Conservation (phyloP, 2,329 filamentous ascomycete genomes). For the Fusarium succisae region DNA sequence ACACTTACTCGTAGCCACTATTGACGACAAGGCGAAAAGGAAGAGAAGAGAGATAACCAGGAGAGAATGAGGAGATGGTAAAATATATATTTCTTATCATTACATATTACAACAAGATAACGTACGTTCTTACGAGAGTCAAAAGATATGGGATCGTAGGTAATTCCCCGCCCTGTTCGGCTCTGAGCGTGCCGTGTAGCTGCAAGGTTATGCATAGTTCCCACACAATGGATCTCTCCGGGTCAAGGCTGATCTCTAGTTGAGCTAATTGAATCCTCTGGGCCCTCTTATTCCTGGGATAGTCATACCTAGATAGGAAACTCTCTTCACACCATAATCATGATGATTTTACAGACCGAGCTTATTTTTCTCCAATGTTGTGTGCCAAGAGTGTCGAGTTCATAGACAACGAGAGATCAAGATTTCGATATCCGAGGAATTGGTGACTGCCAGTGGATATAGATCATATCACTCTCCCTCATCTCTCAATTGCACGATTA, state of each 20-base stretch:
- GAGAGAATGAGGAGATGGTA: neutral
- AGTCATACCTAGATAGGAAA: constrained; percentile 16
- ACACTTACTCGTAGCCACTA: neutral
- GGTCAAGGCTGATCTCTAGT: neutral
- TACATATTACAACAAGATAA: neutral
- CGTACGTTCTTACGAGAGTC: neutral
- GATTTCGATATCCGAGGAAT: neutral
- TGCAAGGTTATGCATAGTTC: constrained; percentile 17
- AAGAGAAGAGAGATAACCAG: neutral
- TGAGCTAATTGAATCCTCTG: neutral
- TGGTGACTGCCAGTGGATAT: neutral
- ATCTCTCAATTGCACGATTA: neutral
- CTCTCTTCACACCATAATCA: neutral
- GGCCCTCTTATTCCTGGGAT: constrained; percentile 6
- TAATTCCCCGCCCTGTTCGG: constrained; percentile 22
- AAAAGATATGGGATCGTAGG: neutral
- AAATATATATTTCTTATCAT: neutral
- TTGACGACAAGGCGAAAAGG: neutral
- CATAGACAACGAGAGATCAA: neutral
- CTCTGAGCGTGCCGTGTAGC: constrained; percentile 21
- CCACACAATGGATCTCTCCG: neutral
- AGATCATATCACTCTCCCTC: neutral
- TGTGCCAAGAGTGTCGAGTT: neutral
- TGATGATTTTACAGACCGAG: neutral
- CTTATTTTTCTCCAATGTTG: constrained; percentile 1